These are phyloP conservation scores for Draba incana DNA, from an alignment of 345 rosid genomes.

Conservation along the genomic window DNA sequence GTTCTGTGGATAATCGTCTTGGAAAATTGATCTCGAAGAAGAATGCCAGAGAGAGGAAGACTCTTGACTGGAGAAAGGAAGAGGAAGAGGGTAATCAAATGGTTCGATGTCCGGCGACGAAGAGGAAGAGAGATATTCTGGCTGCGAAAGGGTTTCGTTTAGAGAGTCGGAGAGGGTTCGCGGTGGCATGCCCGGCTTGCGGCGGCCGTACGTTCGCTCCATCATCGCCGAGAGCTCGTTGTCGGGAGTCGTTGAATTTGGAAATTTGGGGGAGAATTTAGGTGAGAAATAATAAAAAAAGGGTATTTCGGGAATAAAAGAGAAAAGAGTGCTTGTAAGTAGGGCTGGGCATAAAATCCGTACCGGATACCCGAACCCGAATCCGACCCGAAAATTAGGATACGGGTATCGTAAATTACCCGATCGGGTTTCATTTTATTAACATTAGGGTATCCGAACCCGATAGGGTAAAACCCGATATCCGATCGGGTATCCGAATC, in stretches of 20 bases:
- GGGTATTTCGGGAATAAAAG: constrained; percentile 30
- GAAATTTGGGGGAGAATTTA: constrained; percentile 33
- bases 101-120: constrained; percentile 53
- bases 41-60: constrained; percentile 64
- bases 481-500: no score
- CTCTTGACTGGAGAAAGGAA: constrained; percentile 68
- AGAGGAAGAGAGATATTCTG: constrained; percentile 51
- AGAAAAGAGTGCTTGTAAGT: constrained; percentile 11
- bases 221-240: constrained; percentile 55
- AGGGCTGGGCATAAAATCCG: no score
- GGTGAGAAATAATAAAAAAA: constrained; percentile 29
- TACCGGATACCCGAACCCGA: no score
- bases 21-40: constrained; percentile 32
- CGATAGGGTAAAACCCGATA: no score
- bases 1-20: constrained; percentile 32
- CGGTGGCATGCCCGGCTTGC: constrained; percentile 54
- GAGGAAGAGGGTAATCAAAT: constrained; percentile 49
- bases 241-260: constrained; percentile 21
- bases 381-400: no score
- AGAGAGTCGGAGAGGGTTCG: constrained; percentile 54
- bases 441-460: no score
- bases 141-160: constrained; percentile 51
- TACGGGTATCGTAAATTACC: no score
- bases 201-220: constrained; percentile 93
- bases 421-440: no score